phyloP scores from a whole-genome alignment of 108 stramenopile genomes.

The Cyclotella choctawhatcheeana region DNA sequence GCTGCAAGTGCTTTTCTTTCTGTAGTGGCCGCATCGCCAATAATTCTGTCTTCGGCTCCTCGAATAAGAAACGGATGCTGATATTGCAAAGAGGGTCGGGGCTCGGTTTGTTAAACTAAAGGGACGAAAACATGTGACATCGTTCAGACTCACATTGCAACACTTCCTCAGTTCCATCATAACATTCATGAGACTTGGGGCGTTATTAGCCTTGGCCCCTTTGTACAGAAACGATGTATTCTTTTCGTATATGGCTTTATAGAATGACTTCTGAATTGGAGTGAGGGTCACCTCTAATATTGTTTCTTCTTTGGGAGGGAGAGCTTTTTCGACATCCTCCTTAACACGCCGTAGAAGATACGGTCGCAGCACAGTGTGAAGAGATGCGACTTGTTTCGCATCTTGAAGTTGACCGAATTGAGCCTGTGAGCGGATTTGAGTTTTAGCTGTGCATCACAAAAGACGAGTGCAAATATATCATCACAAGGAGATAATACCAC shows the following conservation, averaged over 20 bases:
- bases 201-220: conserved; percentile 81
- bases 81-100: too few relatives aligned
- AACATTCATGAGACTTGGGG: conserved; percentile 94
- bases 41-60: conserved; percentile 86
- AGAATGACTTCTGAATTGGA: conserved; percentile 95
- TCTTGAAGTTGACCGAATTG: conserved; percentile 88
- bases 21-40: conserved; percentile 71
- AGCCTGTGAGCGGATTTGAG: too few relatives aligned
- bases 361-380: conserved; percentile 91
- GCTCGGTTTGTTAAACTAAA: too few relatives aligned
- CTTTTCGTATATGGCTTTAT: conserved; percentile 96
- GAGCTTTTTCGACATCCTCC: conserved; percentile 96
- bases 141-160: conserved; percentile 88
- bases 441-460: too few relatives aligned
- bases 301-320: conserved; percentile 97
- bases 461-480: too few relatives aligned
- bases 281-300: conserved; percentile 96
- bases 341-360: conserved; percentile 96
- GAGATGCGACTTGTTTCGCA: conserved; percentile 87
- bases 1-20: conserved; percentile 35
- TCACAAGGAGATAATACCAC: too few relatives aligned
- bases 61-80: conserved; percentile 85
- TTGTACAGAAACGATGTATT: conserved; percentile 92
- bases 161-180: conserved; percentile 98
- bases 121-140: too few relatives aligned